Conservation (phyloP, 495 filamentous ascomycete genomes). For the Stereocaulon alpinum region DNA sequence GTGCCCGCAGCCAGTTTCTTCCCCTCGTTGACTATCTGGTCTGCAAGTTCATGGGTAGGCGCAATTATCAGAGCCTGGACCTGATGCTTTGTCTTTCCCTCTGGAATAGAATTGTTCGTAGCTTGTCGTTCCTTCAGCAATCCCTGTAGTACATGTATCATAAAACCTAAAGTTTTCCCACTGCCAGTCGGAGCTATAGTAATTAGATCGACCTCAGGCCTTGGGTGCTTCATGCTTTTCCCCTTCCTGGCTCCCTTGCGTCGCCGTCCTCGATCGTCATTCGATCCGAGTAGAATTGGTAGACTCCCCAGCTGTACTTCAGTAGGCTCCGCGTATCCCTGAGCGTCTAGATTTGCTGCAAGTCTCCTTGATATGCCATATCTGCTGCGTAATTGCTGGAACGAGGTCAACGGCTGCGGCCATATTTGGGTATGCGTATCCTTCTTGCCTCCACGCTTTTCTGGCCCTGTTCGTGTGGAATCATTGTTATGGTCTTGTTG, state of each 20-base stretch:
- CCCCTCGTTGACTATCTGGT: constrained; percentile 87
- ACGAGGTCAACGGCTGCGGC: constrained; percentile 68
- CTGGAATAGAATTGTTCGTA: constrained; percentile 29
- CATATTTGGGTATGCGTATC: constrained; percentile 44
- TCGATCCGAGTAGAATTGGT: constrained; percentile 55
- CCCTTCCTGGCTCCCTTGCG: not conserved
- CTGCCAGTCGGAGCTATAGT: constrained; percentile 90
- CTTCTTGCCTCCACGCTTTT: constrained; percentile 31
- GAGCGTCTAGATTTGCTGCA: constrained; percentile 64
- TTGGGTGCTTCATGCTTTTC: constrained; percentile 15
- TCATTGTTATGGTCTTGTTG: constrained; percentile 24
- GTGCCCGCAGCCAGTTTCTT: constrained; percentile 70
- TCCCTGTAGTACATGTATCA: constrained; percentile 74
- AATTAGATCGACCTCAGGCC: constrained; percentile 50
- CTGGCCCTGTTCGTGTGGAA: constrained; percentile 35
- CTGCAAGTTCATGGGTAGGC: constrained; percentile 84
- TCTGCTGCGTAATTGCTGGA: constrained; percentile 54
- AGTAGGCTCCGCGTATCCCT: constrained; percentile 79
- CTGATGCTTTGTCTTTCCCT: constrained; percentile 35
- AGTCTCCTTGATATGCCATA: constrained; percentile 64
- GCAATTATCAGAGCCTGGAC: constrained; percentile 68
- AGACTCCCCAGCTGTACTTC: constrained; percentile 86
- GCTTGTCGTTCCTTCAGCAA: constrained; percentile 46
- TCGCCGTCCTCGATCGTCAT: constrained; percentile 18
- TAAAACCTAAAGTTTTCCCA: constrained; percentile 90